Evolutionary conservation across 371 early-diverging fungal species (phyloP), one percentile per base, ranked within the genome.

Genomic region (Rozella allomycis): DNA sequence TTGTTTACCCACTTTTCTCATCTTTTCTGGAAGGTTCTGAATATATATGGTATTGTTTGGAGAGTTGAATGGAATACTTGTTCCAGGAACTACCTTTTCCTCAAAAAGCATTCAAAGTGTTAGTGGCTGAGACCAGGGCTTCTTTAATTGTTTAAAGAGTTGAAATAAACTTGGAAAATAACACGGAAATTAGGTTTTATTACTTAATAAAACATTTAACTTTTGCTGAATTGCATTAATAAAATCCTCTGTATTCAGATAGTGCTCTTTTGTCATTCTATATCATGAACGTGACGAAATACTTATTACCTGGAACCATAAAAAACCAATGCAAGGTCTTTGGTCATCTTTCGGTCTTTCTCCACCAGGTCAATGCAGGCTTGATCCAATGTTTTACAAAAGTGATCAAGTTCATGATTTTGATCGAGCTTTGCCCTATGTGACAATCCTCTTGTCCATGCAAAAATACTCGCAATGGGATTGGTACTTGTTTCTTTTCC

Each of bases 381-480:
- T 37, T 49, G 50, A 54, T 93, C 94, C 31, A 93, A 59, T 38
- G 72, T 70, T 27, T 60, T 42, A 36, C 72, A 60, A 65, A 84
- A 93, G 39, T 60, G 46, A 30, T 55, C 52, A 33, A 93, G 58
- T 20, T 69, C 72, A 16, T 60, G 46, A 47, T 82, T 76, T 23
- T 59, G 54, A 51, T 93, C 94, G 22, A 93, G 58, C 59, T 74
- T 78, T 36, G 91, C 91, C 39, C 94, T 81, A 51, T 93, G 94
- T 9, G 69, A 72, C 39, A 90, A 62, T 38, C 94, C 94, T 37
- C 91, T 78, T 23, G 88, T 78, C 93, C 93, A 93, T 14, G 94
- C 91, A 57, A 85, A 93, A 60, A 93, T 90, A 25, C 77, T 77
- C 3, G 94, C 91, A 39, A 93, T 81, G 2, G 94, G 85, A 71